Evolutionary conservation across 2,329 filamentous ascomycete genomes (phyloP), one percentile per base, ranked within the genome.

Genomic region (Beauveria sp.): DNA sequence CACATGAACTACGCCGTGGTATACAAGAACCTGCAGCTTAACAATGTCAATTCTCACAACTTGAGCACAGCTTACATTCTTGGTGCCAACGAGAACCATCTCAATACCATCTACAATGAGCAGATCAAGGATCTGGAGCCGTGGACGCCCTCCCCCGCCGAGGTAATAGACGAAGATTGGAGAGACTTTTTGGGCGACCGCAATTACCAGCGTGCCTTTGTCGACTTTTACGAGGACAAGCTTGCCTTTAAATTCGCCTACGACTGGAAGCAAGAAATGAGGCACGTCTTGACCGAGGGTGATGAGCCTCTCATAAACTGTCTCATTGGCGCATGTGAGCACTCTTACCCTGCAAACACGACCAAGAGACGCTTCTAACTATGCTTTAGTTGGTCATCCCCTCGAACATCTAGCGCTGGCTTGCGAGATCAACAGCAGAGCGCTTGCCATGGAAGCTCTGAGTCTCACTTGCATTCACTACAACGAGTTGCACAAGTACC

Each of bases 351-450:
- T 34, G 12, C 20, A 45, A 45, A 31, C 28, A 10, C 12, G 3
- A 50, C 5, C 5, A 2, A 20, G 22, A 7, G 28, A 14, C 34
- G 20, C 18, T 43, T 42, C 56, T 62, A 34, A 49, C 16, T 14
- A 31, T 14, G 10, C 61, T 22, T 70, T 63, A 93, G 90, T 96
- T 64, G 93, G 89, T 20, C 91, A 97, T 69, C 90, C 93, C 1
- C 79, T 98, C n/a, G 95, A 98, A 63, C 95, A 98, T 69, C 82
- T 99, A 2, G 93, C 87, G n/a, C 97, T 96, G 71, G 95, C 92
- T 10, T 93, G 89, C 70, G 93, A 99, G 77, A 81, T 98, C 68
- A 85, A 90, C 64, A 95, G 84, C 67, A 89, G 88, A 63, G 93
- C 96, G 66, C 73, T 98, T 22, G 93, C 88, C 53, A 95, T 96